A percentile compares a stretch with the other conserved stretches of the same genome.
Conservation (phyloP, 1,284 basidiomycete species). For the Puccinia horiana region DNA sequence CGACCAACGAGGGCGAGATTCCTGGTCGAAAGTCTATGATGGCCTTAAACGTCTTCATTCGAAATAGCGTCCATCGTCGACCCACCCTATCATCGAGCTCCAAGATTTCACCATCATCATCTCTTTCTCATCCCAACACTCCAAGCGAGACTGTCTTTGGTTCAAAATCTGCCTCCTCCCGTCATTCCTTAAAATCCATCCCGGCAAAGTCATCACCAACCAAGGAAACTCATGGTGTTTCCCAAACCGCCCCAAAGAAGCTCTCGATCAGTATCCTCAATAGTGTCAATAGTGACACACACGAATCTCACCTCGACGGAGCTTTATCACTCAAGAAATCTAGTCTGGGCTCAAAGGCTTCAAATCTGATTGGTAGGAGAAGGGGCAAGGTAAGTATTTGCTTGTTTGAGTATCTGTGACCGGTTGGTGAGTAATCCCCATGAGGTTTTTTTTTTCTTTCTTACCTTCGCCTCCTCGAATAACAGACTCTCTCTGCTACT, state of each 20-base stretch:
- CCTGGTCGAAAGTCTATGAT: constrained; percentile 56
- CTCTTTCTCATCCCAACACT: constrained; percentile 62
- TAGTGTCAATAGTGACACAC: background rate
- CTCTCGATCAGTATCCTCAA: constrained; percentile 34
- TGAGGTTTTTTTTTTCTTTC: constrained; percentile 12
- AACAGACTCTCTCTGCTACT: constrained; percentile 78
- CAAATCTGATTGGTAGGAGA: constrained; percentile 81
- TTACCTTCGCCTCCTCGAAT: background rate
- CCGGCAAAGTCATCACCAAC: constrained; percentile 12
- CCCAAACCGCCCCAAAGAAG: constrained; percentile 47
- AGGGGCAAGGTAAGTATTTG: constrained; percentile 76
- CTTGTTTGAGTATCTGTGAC: background rate
- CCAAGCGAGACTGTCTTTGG: constrained; percentile 68
- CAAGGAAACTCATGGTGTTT: constrained; percentile 10
- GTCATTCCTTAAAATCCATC: constrained; percentile 31
- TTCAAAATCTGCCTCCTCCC: constrained; percentile 21
- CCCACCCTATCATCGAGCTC: constrained; percentile 63
- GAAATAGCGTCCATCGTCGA: constrained; percentile 61
- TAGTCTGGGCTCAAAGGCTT: constrained; percentile 80
- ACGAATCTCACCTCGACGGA: constrained; percentile 28
- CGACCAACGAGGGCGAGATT: constrained; percentile 29
- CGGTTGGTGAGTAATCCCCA: constrained; percentile 54
- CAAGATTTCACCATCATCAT: constrained; percentile 59
- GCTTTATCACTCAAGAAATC: constrained; percentile 61
- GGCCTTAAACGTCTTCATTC: constrained; percentile 54